Conservation (phyloP, 2,329 filamentous ascomycete species). For the Rhinocladiella similis region DNA sequence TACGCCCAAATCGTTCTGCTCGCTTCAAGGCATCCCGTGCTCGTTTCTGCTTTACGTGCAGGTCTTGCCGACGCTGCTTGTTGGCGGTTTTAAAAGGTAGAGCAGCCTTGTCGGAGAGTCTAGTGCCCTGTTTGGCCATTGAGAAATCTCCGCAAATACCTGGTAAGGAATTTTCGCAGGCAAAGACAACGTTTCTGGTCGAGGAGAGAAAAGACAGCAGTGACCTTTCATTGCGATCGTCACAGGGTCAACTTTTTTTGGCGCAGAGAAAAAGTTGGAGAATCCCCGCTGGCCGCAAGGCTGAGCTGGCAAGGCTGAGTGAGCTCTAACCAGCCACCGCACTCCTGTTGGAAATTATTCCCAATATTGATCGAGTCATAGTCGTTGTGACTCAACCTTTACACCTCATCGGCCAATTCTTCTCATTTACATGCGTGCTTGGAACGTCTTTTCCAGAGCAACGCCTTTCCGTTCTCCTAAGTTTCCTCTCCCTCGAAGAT, state of each 20-base stretch:
- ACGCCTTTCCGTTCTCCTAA: constrained; percentile 35
- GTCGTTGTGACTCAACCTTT: background rate
- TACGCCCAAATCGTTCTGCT: constrained; percentile 73
- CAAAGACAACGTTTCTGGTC: too few species aligned
- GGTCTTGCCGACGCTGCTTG: constrained; percentile 75
- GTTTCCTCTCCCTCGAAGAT: constrained; percentile 36
- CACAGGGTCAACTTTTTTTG: background rate
- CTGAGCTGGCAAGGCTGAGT: background rate
- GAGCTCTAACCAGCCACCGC: too few species aligned
- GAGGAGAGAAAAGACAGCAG: too few species aligned
- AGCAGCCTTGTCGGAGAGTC: constrained; percentile 37
- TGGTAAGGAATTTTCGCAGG: background rate
- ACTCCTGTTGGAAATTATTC: too few species aligned
- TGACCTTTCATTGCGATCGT: too few species aligned
- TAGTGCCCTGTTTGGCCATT: constrained; percentile 47
- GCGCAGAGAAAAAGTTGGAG: background rate
- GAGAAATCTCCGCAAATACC: background rate
- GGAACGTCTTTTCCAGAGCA: constrained; percentile 11
- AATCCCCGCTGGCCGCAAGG: constrained; percentile 2
- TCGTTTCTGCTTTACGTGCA: constrained; percentile 80
- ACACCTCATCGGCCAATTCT: background rate
- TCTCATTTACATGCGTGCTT: constrained; percentile 22
- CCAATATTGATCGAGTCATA: too few species aligned
- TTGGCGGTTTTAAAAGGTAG: constrained; percentile 62
- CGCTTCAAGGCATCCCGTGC: constrained; percentile 71